These are phyloP conservation scores for Furcasterigmium sp. DNA, from an alignment of 2,329 filamentous ascomycete genomes.

Conservation along the genomic window DNA sequence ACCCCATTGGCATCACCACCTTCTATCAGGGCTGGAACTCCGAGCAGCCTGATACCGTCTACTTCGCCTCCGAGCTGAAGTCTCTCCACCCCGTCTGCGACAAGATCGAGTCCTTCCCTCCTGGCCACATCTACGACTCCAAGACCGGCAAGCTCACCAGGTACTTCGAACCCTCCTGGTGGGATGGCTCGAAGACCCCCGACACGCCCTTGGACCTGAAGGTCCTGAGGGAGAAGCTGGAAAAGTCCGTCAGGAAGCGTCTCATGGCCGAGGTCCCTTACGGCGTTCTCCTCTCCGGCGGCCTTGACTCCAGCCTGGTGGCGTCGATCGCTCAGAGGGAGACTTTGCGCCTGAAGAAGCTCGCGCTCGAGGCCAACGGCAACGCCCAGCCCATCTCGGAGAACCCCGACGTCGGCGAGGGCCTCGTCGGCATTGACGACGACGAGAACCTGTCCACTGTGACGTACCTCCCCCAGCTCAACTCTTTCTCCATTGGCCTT, in stretches of 20 bases:
- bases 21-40: constrained; percentile 95
- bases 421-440: constrained; percentile 91
- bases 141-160: constrained; percentile 77
- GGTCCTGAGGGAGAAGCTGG: constrained; percentile 72
- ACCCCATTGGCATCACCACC: constrained; percentile 94
- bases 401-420: constrained; percentile 57
- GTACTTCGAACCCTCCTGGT: constrained; percentile 92
- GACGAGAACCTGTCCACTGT: constrained; percentile 84
- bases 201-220: constrained; percentile 78
- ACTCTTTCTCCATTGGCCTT: constrained; percentile 98
- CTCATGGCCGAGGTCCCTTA: constrained; percentile 99
- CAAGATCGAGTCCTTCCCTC: constrained; percentile 89
- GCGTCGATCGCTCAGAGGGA: constrained; percentile 94
- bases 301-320: constrained; percentile 91
- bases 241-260: constrained; percentile 89
- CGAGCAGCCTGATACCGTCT: constrained; percentile 75
- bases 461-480: constrained; percentile 87
- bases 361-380: constrained; percentile 45
- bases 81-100: constrained; percentile 90
- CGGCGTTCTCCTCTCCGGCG: constrained; percentile 90
- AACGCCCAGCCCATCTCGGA: constrained; percentile 40
- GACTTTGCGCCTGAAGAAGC: constrained; percentile 70
- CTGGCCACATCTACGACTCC: constrained; percentile 94
- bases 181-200: constrained; percentile 76
- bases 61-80: constrained; percentile 97